Evolutionary conservation across 768 basidiomycete species (phyloP).

Genomic region (Termitomyces sp.): DNA sequence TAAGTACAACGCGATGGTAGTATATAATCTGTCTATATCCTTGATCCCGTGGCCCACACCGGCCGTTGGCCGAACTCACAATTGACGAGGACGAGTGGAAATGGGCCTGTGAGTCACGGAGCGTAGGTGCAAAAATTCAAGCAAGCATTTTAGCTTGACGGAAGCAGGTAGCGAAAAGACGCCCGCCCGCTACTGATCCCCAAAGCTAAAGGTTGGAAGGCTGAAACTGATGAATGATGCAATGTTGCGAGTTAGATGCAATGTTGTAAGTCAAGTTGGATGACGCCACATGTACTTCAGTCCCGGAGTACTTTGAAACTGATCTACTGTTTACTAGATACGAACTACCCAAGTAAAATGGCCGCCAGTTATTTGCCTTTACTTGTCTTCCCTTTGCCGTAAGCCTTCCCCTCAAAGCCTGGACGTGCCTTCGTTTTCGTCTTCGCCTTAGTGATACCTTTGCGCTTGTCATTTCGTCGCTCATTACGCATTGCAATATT

Average conservation of each 20-base stretch:
- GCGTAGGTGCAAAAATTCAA: too few species aligned
- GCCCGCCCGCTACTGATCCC: too few species aligned
- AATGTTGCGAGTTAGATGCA: too few species aligned
- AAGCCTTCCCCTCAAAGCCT: constrained; percentile 83
- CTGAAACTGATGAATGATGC: neutral
- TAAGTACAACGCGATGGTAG: too few species aligned
- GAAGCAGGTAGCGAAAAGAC: neutral
- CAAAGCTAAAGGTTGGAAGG: neutral
- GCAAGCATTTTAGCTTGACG: too few species aligned
- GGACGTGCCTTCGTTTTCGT: constrained; percentile 68
- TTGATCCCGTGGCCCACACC: too few species aligned
- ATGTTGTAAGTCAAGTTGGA: neutral
- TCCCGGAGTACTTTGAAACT: neutral
- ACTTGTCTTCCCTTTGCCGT: constrained; percentile 39
- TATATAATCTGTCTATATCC: too few species aligned
- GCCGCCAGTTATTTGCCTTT: constrained; percentile 16
- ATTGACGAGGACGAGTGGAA: too few species aligned
- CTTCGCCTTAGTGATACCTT: constrained; percentile 41
- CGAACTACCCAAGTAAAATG: neutral
- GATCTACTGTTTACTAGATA: neutral
- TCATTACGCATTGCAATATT: constrained; percentile 88
- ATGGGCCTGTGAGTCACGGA: too few species aligned
- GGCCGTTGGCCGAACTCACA: too few species aligned
- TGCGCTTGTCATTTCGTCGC: constrained; percentile 63
- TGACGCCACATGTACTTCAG: neutral